phyloP scores from a whole-genome alignment of 192 early-diverging fungal genomes.

The Coemansia sp. region DNA sequence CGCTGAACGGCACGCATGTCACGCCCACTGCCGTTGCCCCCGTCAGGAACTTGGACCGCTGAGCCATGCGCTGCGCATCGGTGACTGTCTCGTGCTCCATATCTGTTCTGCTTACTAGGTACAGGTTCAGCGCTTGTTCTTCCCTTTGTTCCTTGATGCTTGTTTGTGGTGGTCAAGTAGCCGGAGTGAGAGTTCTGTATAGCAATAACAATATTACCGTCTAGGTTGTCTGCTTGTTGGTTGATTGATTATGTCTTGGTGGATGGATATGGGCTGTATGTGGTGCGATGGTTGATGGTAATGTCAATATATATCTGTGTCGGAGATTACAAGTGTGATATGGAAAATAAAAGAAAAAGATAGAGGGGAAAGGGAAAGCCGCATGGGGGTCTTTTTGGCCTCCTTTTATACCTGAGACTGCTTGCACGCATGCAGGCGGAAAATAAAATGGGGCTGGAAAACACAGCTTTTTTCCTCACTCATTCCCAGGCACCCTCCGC shows the following conservation, averaged over 20 bases:
- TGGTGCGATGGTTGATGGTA: too few species aligned
- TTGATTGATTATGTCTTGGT: too few species aligned
- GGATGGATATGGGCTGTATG: too few species aligned
- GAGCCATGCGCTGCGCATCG: slow-evolving; percentile 45
- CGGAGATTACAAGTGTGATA: too few species aligned
- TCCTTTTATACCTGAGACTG: slow-evolving; percentile 28
- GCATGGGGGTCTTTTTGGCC: slow-evolving; percentile 1
- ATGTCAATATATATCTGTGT: too few species aligned
- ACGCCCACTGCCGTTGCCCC: slow-evolving; percentile 65
- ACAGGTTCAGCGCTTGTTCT: too few species aligned
- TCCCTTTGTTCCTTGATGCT: not conserved
- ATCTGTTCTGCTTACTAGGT: not conserved
- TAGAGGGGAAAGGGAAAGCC: not conserved
- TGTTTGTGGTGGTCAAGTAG: not conserved
- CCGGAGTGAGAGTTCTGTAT: too few species aligned
- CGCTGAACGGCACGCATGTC: slow-evolving; percentile 74
- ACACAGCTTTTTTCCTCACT: not conserved
- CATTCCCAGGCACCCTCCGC: too few species aligned
- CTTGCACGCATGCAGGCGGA: not conserved
- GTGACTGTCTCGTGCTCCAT: not conserved
- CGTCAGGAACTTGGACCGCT: slow-evolving; percentile 61
- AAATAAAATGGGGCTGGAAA: not conserved
- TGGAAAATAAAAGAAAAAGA: not conserved
- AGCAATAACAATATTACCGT: not conserved
- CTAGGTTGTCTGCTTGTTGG: too few species aligned